phyloP scores from a whole-genome alignment of 345 rosid species.

The Boechera retrofracta region DNA sequence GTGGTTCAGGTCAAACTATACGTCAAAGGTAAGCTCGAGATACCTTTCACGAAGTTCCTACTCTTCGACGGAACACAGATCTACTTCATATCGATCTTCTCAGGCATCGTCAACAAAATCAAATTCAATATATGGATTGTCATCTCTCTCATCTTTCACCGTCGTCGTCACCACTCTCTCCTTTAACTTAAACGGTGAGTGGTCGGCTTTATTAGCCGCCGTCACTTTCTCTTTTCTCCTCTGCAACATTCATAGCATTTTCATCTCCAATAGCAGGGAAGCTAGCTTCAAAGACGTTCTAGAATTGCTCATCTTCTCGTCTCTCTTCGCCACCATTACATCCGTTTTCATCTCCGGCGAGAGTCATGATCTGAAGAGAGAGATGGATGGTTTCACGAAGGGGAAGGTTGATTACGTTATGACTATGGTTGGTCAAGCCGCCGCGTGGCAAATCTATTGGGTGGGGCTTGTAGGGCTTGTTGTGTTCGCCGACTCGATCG shows the following conservation, averaged over 20 bases:
- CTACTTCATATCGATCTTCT: constrained; percentile 7
- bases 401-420: neutral
- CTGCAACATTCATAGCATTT: constrained; percentile 1
- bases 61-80: constrained; percentile 29
- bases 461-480: constrained; percentile 3
- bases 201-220: neutral
- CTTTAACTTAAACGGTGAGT: constrained; percentile 9
- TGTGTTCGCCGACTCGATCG: neutral
- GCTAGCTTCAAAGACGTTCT: constrained; percentile 8
- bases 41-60: neutral
- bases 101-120: neutral
- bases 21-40: neutral
- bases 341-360: neutral
- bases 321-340: neutral
- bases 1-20: neutral
- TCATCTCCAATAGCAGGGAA: neutral
- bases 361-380: neutral
- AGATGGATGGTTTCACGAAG: neutral
- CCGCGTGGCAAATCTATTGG: constrained; percentile 21
- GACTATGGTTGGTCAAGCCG: constrained; percentile 9
- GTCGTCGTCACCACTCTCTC: constrained; percentile 42
- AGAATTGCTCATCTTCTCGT: constrained; percentile 1
- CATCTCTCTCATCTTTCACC: constrained; percentile 23
- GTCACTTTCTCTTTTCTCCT: constrained; percentile 10
- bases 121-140: constrained; percentile 19